Evolutionary conservation across 2,329 filamentous ascomycete species (phyloP), one percentile per base, ranked within the genome.

Genomic region (Mycosphaerella sp.): DNA sequence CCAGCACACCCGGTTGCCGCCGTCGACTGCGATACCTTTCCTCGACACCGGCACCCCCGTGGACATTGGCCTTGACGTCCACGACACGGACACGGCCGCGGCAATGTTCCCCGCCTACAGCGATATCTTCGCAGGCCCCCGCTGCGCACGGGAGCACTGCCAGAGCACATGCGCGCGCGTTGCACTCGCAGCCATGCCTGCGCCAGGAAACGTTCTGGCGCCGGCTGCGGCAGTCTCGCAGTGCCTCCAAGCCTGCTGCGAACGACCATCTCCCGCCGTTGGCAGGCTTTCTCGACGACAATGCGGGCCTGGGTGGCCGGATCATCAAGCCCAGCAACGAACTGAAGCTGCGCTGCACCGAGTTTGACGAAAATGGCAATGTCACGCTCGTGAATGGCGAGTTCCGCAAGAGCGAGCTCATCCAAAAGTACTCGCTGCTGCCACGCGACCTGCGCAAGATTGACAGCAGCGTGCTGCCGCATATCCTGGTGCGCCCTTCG

Each of bases 371-470:
- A 69, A 83, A 88, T 66, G 93, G 93, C 40, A 87, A 95, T 64
- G 90, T 96, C 26, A 95, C 92, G 17, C 77, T 97, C 54, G 87
- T 95, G 17, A 95, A 95, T 68, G 89, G 90, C 55, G 93, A 97
- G 71, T 97, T 96, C 73, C 95, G 93, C 74, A 98, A 98, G 78
- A 93, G 84, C 66, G 93, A 98, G 74, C 78, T 98, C 45, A 97
- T 96, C 70, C 90, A 91, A 50, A 96, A 93, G 87, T 96, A 95
- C 69, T 91, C 91, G 41, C 80, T 97, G 26, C 80, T 96, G 46
- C 92, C 93, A 53, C 91, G 93, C 58, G 93, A 98, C 76, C 78
- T 98, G 53, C 87, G 93, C 65, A 98, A 98, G 74, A 96, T 98
- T 67, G 93, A 98, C 70, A 96, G 91, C 11, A 95, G 89, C 55